A percentile compares a stretch with the other conserved stretches of the same genome.
Conservation (phyloP, 2,329 filamentous ascomycete species). For the Colletotrichum destructivum region DNA sequence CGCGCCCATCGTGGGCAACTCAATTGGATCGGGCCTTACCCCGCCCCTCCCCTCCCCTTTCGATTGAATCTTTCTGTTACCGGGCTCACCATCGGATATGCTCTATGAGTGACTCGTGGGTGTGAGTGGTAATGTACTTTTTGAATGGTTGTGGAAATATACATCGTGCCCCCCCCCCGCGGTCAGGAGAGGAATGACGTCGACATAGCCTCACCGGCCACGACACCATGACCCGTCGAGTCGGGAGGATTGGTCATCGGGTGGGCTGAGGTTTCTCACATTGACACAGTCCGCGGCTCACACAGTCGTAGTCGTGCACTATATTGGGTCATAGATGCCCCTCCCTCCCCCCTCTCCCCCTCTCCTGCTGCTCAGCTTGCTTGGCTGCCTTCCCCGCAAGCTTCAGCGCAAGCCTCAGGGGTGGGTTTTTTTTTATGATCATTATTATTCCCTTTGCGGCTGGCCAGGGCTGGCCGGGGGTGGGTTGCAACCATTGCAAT, state of each 20-base stretch:
- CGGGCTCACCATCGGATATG: neutral
- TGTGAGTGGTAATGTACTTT: too few species aligned
- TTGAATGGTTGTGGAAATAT: too few species aligned
- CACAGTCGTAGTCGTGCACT: slow-evolving; percentile 19
- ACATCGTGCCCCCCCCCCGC: too few species aligned
- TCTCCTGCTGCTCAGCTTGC: too few species aligned
- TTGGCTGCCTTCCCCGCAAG: too few species aligned
- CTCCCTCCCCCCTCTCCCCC: neutral
- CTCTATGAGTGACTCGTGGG: too few species aligned
- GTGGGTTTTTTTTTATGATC: too few species aligned
- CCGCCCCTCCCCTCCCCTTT: slow-evolving; percentile 4
- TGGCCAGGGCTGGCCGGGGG: slow-evolving; percentile 15
- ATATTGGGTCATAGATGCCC: slow-evolving; percentile 6
- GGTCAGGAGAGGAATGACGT: slow-evolving; percentile 33
- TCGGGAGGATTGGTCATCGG: slow-evolving; percentile 36
- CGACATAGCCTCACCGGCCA: slow-evolving; percentile 27
- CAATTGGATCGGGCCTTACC: slow-evolving; percentile 33
- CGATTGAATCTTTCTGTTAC: slow-evolving; percentile 17
- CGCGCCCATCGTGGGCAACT: slow-evolving; percentile 18
- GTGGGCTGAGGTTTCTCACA: slow-evolving; percentile 29
- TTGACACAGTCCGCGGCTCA: too few species aligned
- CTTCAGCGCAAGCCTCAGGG: slow-evolving; percentile 19
- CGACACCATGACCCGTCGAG: slow-evolving; percentile 30
- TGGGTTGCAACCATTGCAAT: slow-evolving; percentile 6
- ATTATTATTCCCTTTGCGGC: slow-evolving; percentile 6